These are phyloP conservation scores for Thielaviopsis euricoi DNA, from an alignment of 2,329 filamentous ascomycete species.

Conservation along the genomic window DNA sequence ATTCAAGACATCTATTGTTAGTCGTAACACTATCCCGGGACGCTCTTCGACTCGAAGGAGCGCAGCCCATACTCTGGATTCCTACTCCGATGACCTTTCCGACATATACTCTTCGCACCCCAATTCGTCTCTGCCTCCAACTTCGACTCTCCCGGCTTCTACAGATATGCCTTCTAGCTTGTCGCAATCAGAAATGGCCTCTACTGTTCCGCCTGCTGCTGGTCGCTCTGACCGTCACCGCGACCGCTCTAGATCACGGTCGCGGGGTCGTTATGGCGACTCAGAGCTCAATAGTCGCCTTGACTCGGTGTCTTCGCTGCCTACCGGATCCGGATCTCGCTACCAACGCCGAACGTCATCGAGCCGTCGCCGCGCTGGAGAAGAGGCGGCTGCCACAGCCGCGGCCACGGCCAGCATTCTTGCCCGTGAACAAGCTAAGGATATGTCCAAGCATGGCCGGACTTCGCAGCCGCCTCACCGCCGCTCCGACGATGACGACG, in stretches of 20 bases:
- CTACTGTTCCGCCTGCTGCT: conserved; percentile 6
- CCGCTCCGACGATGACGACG: conserved; percentile 9
- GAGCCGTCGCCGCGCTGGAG: conserved; percentile 28
- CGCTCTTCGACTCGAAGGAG: conserved; percentile 14
- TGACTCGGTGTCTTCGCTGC: conserved; percentile 8
- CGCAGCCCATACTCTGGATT: conserved; percentile 1
- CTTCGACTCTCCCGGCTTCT: not conserved
- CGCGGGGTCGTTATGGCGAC: conserved; percentile 6
- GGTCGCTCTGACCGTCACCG: conserved; percentile 2
- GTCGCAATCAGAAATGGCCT: conserved; percentile 6
- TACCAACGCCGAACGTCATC: conserved; percentile 27
- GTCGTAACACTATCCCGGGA: conserved; percentile 33
- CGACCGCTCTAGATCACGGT: conserved; percentile 1
- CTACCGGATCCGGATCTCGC: conserved; percentile 1
- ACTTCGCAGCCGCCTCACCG: conserved; percentile 9
- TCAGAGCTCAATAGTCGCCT: conserved; percentile 5
- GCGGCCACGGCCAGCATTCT: conserved; percentile 30
- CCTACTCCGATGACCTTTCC: conserved; percentile 4
- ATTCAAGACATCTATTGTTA: conserved; percentile 43
- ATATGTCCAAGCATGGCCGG: conserved; percentile 6
- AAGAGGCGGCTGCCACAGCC: conserved; percentile 30
- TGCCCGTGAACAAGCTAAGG: conserved; percentile 27
- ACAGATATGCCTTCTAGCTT: not conserved
- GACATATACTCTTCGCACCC: not conserved
- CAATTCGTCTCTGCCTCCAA: not conserved